Conservation (phyloP, 164 flowering plant species). For the Stephania cephalantha region DNA sequence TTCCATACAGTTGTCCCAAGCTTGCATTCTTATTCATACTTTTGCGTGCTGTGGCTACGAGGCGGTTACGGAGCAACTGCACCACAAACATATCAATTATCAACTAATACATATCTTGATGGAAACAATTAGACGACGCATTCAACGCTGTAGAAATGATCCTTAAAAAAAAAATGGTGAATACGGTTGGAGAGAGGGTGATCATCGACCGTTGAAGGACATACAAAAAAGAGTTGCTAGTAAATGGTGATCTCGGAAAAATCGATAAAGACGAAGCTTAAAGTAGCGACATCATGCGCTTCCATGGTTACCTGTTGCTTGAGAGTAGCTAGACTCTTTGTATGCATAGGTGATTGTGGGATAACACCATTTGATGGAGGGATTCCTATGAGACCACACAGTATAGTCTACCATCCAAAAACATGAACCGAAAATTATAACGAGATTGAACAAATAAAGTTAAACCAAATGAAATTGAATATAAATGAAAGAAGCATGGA, state of each 20-base stretch:
- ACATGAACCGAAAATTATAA: background rate
- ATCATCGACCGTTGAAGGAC: too few relatives aligned
- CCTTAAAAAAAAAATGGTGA: too few relatives aligned
- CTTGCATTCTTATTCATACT: constrained; percentile 75
- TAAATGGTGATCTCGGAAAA: too few relatives aligned
- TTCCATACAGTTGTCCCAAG: constrained; percentile 81
- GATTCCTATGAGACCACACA: constrained; percentile 95
- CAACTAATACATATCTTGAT: background rate
- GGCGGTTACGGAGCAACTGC: constrained; percentile 84
- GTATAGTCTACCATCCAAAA: constrained; percentile 45
- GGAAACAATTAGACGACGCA: background rate
- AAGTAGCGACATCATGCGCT: background rate
- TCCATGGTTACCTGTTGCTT: constrained; percentile 71
- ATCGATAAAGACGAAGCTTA: background rate
- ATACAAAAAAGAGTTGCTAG: too few relatives aligned
- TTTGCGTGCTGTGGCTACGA: constrained; percentile 69
- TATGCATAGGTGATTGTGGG: constrained; percentile 99
- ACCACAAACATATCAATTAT: background rate
- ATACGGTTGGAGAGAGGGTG: too few relatives aligned
- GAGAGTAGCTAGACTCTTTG: constrained; percentile 96
- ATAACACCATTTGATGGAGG: constrained; percentile 99
- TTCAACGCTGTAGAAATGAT: too few relatives aligned
- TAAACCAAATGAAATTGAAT: background rate
- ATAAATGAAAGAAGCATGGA: background rate
- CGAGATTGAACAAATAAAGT: background rate